phyloP scores from a whole-genome alignment of 805 yeast species.

The Spathaspora gorwiae region DNA sequence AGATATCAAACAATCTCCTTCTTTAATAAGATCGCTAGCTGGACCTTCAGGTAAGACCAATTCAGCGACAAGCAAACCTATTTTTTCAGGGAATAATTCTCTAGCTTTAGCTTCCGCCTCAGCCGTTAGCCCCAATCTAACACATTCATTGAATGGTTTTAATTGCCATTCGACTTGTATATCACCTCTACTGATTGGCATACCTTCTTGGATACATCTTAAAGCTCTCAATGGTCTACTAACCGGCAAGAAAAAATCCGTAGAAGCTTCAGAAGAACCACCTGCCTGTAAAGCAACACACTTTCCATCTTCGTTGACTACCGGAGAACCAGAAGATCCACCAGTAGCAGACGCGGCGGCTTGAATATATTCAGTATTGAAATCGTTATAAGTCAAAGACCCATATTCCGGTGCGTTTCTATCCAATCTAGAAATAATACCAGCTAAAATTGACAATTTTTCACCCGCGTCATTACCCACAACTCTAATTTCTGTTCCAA shows the following conservation, averaged over 20 bases:
- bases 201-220: conserved; percentile 55
- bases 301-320: conserved; percentile 80
- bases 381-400: conserved; percentile 80
- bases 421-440: conserved; percentile 79
- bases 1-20: conserved; percentile 80
- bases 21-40: conserved; percentile 64
- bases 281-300: conserved; percentile 95
- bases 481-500: conserved; percentile 91
- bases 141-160: conserved; percentile 86
- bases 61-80: conserved; percentile 81
- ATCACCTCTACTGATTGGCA: conserved; percentile 79
- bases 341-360: conserved; percentile 97
- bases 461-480: conserved; percentile 98
- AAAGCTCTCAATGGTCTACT: conserved; percentile 80
- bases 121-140: conserved; percentile 73
- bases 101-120: conserved; percentile 73
- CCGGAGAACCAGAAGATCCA: conserved; percentile 95
- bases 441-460: conserved; percentile 81
- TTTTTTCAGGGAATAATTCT: conserved; percentile 61
- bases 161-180: conserved; percentile 87
- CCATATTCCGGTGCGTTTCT: conserved; percentile 96
- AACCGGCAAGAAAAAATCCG: conserved; percentile 87
- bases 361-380: conserved; percentile 89
- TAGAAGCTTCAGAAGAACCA: conserved; percentile 85
- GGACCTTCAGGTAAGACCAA: conserved; percentile 83